Evolutionary conservation across 345 rosid genomes (phyloP).

Genomic region (Nephelium lappaceum): DNA sequence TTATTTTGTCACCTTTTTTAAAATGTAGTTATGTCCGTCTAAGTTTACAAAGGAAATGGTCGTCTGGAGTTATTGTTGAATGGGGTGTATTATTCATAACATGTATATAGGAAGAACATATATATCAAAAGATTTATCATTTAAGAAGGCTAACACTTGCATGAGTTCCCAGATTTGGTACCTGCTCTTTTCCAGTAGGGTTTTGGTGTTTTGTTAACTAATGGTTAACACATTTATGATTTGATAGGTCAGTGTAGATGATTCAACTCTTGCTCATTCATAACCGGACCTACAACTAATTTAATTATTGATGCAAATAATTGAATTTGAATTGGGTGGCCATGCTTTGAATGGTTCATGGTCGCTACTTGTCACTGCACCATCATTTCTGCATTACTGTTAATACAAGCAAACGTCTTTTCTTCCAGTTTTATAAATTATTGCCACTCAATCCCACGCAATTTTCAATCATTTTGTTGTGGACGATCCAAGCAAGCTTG

Average conservation of each 20-base stretch:
- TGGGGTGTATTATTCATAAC: neutral
- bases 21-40: neutral
- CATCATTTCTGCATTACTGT: constrained; percentile 14
- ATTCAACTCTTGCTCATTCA: neutral
- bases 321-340: constrained; percentile 20
- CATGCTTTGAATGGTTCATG: constrained; percentile 1
- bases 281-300: constrained; percentile 23
- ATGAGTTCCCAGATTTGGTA: neutral
- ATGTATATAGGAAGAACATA: too few relatives aligned
- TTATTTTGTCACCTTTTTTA: neutral
- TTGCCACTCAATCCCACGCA: neutral
- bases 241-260: neutral
- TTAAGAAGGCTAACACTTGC: too few relatives aligned
- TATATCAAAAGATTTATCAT: too few relatives aligned
- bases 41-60: neutral
- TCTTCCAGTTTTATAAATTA: constrained; percentile 6
- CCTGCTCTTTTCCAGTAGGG: neutral
- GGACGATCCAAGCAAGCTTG: neutral
- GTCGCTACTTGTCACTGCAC: neutral
- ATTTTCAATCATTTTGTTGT: constrained; percentile 6
- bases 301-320: constrained; percentile 27
- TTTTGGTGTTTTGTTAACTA: too few relatives aligned
- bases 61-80: neutral
- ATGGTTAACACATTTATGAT: neutral
- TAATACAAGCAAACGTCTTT: neutral